phyloP scores from a whole-genome alignment of 768 basidiomycete species.

The Tephrocybe sp. region DNA sequence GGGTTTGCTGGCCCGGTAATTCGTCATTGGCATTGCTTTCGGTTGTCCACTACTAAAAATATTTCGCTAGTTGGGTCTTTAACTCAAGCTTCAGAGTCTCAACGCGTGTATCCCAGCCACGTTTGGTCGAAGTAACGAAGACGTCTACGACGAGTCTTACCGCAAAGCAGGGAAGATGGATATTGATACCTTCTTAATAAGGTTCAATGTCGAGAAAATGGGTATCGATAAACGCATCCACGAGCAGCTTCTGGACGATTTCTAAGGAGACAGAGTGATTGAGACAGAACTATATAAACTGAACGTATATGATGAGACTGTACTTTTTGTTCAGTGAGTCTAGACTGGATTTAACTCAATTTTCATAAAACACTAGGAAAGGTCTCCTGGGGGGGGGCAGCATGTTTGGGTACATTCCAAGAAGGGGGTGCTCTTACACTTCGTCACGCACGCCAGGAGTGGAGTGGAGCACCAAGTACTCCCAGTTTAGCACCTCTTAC shows the following conservation, averaged over 20 bases:
- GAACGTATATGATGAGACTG: conserved; percentile 37
- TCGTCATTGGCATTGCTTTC: background rate
- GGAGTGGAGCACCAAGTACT: conserved; percentile 15
- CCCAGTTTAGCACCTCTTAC: too few relatives aligned
- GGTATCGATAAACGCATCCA: background rate
- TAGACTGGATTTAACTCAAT: too few relatives aligned
- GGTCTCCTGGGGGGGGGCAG: conserved; percentile 34
- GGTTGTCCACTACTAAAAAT: background rate
- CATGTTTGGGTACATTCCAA: conserved; percentile 48
- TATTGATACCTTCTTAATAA: conserved; percentile 26
- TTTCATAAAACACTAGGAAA: conserved; percentile 21
- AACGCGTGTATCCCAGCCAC: conserved; percentile 37
- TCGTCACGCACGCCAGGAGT: conserved; percentile 27
- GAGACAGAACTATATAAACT: conserved; percentile 32
- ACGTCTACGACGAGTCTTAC: conserved; percentile 42
- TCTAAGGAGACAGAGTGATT: conserved; percentile 13
- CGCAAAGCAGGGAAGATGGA: conserved; percentile 46
- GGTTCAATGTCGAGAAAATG: conserved; percentile 19
- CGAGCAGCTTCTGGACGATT: conserved; percentile 14
- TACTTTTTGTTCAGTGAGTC: too few relatives aligned
- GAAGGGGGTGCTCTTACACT: conserved; percentile 43
- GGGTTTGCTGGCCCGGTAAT: background rate
- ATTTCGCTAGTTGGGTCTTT: conserved; percentile 9
- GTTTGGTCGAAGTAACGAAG: conserved; percentile 33
- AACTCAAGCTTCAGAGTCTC: background rate